Conservation (phyloP, 805 yeast species). For the Barnettozyma populi region DNA sequence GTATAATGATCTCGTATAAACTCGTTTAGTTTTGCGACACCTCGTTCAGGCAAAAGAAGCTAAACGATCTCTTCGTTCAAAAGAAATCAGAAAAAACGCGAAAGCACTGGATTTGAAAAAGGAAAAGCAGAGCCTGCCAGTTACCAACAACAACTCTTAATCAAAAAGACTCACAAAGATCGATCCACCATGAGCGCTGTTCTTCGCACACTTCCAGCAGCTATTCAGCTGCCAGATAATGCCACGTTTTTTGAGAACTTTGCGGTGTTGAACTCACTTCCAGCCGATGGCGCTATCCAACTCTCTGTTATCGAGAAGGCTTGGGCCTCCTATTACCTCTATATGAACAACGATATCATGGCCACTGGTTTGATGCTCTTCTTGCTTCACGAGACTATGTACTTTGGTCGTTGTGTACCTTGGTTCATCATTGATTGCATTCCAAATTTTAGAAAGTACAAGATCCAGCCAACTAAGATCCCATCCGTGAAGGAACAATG, state of each 20-base stretch:
- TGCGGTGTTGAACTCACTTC: neutral
- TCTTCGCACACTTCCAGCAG: neutral
- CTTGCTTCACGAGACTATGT: constrained; percentile 73
- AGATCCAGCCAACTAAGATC: constrained; percentile 78
- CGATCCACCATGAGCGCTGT: neutral
- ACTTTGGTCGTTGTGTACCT: constrained; percentile 87
- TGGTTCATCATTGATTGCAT: constrained; percentile 83
- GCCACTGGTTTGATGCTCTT: constrained; percentile 89
- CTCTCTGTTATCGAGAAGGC: constrained; percentile 45
- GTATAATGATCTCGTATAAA: too few species aligned
- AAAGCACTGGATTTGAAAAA: too few species aligned
- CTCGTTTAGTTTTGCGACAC: neutral
- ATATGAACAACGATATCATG: constrained; percentile 75
- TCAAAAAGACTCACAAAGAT: neutral
- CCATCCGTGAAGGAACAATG: constrained; percentile 81
- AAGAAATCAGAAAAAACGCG: neutral
- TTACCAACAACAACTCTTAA: too few species aligned
- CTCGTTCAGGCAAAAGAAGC: neutral
- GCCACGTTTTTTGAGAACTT: constrained; percentile 8
- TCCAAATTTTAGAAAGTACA: constrained; percentile 78
- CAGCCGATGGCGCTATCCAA: constrained; percentile 1
- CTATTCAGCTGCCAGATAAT: neutral
- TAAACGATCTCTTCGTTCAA: neutral
- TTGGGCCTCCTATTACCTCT: constrained; percentile 86
- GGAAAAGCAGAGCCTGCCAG: neutral